These are phyloP conservation scores for Penicillium polonicum DNA, from an alignment of 2,329 filamentous ascomycete species.

Conservation along the genomic window DNA sequence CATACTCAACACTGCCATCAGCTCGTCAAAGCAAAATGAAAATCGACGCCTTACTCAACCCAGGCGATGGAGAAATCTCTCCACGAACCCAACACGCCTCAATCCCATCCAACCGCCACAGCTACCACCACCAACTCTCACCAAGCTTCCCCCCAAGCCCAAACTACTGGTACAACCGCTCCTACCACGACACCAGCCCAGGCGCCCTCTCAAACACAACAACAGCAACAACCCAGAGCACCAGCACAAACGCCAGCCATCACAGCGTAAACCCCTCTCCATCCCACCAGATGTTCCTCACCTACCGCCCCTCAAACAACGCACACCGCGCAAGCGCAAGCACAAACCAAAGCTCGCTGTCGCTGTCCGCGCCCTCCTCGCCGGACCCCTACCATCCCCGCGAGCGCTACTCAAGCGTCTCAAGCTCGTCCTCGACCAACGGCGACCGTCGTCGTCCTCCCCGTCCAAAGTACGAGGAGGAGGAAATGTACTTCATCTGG, in stretches of 20 bases:
- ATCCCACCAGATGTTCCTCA: slow-evolving; percentile 3
- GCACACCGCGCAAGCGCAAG: slow-evolving; percentile 6
- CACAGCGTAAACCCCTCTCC: not conserved
- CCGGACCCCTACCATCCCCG: slow-evolving; percentile 38
- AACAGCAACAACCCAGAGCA: slow-evolving; percentile 22
- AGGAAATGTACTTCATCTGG: slow-evolving; percentile 52
- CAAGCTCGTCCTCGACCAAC: slow-evolving; percentile 39
- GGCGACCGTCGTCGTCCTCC: slow-evolving; percentile 42
- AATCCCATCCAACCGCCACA: slow-evolving; percentile 12
- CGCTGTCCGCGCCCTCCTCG: slow-evolving; percentile 24
- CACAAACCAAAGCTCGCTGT: slow-evolving; percentile 7
- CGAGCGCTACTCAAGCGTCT: slow-evolving; percentile 44
- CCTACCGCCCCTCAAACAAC: not conserved
- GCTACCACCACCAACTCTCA: slow-evolving; percentile 26
- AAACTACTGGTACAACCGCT: slow-evolving; percentile 28
- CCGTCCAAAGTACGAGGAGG: slow-evolving; percentile 48
- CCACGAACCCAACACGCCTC: slow-evolving; percentile 20
- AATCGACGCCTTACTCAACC: slow-evolving; percentile 37
- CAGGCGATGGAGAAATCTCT: slow-evolving; percentile 24
- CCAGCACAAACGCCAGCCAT: slow-evolving; percentile 1
- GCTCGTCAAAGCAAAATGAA: slow-evolving; percentile 35
- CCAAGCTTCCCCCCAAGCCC: slow-evolving; percentile 33
- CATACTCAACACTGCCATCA: slow-evolving; percentile 21
- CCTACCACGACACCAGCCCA: slow-evolving; percentile 25
- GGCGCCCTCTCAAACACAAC: slow-evolving; percentile 9